Evolutionary conservation across 176 grass and related monocot species (phyloP), one percentile per base, ranked within the genome.

Genomic region (Aegilops speltoides): DNA sequence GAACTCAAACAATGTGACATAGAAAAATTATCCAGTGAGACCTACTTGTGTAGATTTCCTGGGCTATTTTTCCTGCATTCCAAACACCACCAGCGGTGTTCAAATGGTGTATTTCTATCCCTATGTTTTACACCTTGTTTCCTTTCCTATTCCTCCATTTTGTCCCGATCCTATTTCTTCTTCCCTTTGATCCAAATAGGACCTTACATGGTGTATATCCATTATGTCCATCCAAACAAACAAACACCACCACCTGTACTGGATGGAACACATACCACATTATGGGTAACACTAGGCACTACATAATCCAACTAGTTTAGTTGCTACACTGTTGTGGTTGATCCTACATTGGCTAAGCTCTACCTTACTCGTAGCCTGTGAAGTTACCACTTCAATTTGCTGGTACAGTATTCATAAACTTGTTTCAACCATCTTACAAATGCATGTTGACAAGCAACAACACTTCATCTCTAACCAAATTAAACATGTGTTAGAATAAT

Each of bases 161-260:
- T 52, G 5, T 52, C 48, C 48, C 48, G 17, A 52, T 52, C 48
- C 48, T 52, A 52, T 52, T 52, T 17, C 17, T 52, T 52, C 48
- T 52, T 52, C 48, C 48, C 48, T 52, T 52, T 52, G 48, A 52
- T 52, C 48, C 48, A 52, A 52, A 52, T 17, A 52, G 15, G 48
- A 52, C 48, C 48, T 17, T 52, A 81, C 31, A 57, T 72, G 64
- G 52, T 82, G 13, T 20, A 67, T 50, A 41, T 78, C 22, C 26
- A 45, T 37, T 54, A 29, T 23, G 23, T 46, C 52, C 69, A 87
- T 65, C 68, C 23, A 48, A 73, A 75, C 50, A 54, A 20, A 88
- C 29, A 62, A 63, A 45, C 29, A 43, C 11, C n/a, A 67, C 29
- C 36, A 11, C 33, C 68, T 38, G 52, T 82, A 88, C n/a, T 68